phyloP scores from a whole-genome alignment of 768 basidiomycete genomes.

The Trametes meyenii region DNA sequence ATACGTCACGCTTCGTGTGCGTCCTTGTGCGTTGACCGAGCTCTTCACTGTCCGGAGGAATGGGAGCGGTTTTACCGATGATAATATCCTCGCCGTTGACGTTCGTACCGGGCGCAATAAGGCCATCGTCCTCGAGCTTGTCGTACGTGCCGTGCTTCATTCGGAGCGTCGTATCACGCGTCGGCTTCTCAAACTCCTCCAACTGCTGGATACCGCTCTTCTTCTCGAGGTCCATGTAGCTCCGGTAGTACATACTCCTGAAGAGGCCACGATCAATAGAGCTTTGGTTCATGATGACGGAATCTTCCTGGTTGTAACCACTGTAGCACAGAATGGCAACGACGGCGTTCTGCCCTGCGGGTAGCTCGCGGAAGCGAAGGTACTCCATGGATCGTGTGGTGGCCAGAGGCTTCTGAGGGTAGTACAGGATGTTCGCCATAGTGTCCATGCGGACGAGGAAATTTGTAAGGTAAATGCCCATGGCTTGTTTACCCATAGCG shows the following conservation, averaged over 20 bases:
- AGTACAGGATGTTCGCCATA: constrained; percentile 99
- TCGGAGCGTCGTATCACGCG: constrained; percentile 87
- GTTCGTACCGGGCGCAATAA: constrained; percentile 94
- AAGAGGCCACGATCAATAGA: constrained; percentile 98
- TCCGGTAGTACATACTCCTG: constrained; percentile 97
- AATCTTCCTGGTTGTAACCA: constrained; percentile 99
- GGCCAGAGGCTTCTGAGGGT: constrained; percentile 98
- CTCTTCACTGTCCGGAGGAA: constrained; percentile 96
- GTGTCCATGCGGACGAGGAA: constrained; percentile 99
- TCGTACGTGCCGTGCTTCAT: constrained; percentile 99
- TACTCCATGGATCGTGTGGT: constrained; percentile 99
- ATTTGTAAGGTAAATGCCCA: constrained; percentile 98
- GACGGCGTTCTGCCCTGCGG: constrained; percentile 98
- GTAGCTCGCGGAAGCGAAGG: constrained; percentile 96
- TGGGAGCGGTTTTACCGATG: constrained; percentile 98
- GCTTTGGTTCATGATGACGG: constrained; percentile 99
- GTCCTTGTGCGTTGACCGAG: constrained; percentile 93
- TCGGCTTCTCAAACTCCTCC: constrained; percentile 97
- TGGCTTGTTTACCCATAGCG: constrained; percentile 99
- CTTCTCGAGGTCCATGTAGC: constrained; percentile 99
- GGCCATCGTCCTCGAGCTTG: constrained; percentile 94
- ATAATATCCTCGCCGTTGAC: constrained; percentile 98
- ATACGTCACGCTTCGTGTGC: constrained; percentile 94
- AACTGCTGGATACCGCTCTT: constrained; percentile 88
- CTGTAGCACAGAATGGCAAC: constrained; percentile 99